These are phyloP conservation scores for Globisporangium abappressorium DNA, from an alignment of 352 stramenopile genomes.

Conservation along the genomic window DNA sequence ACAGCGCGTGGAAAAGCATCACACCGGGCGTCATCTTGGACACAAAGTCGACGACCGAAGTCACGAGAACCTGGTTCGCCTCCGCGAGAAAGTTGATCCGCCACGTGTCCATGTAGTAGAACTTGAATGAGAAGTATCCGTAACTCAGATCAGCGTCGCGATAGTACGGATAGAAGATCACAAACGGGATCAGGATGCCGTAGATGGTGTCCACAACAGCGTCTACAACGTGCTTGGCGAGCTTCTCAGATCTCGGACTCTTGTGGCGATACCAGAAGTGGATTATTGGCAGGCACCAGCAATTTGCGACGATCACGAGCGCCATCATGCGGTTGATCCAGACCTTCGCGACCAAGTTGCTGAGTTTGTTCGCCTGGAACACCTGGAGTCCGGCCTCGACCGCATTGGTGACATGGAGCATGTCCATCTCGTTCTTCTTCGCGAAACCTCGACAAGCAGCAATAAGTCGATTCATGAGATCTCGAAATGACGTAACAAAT, in stretches of 20 bases:
- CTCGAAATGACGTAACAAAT: background rate
- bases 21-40: background rate
- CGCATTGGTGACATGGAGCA: background rate
- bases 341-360: slow-evolving; percentile 10
- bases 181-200: background rate
- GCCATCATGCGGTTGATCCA: slow-evolving; percentile 22
- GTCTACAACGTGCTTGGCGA: background rate
- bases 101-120: background rate
- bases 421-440: background rate
- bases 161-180: background rate
- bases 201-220: background rate
- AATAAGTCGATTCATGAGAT: background rate
- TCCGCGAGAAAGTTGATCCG: background rate
- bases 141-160: background rate
- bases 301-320: slow-evolving; percentile 16
- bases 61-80: background rate
- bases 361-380: slow-evolving; percentile 24
- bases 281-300: slow-evolving; percentile 19
- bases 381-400: slow-evolving; percentile 23
- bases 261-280: slow-evolving; percentile 7
- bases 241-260: background rate
- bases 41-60: background rate
- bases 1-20: background rate
- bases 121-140: background rate
- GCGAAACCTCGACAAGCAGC: background rate